These are phyloP conservation scores for Phytopythium vexans DNA, from an alignment of 352 stramenopile genomes.

Conservation along the genomic window DNA sequence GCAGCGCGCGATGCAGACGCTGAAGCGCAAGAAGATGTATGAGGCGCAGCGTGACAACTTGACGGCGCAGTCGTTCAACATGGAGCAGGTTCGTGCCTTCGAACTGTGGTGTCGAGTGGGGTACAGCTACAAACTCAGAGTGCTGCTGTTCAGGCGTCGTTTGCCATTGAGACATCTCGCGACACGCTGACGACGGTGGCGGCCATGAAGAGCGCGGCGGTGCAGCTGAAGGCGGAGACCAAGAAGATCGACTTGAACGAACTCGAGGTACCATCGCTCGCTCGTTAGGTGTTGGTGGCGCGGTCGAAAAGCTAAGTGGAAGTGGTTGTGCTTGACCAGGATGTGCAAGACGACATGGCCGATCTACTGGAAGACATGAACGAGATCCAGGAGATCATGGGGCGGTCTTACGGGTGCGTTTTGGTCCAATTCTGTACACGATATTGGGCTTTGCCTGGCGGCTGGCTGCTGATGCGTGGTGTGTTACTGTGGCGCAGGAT, in stretches of 20 bases:
- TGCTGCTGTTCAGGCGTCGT: conserved; percentile 42
- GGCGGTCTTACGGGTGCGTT: conserved; percentile 90
- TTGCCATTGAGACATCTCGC: conserved; percentile 92
- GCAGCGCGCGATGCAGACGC: conserved; percentile 80
- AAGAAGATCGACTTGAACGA: conserved; percentile 96
- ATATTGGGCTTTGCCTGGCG: not conserved
- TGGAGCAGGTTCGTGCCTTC: conserved; percentile 61
- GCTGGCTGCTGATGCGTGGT: not conserved
- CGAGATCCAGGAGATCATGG: conserved; percentile 97
- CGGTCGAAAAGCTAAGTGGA: not conserved
- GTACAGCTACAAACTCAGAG: not conserved
- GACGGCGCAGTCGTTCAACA: conserved; percentile 81
- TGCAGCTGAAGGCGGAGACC: conserved; percentile 92
- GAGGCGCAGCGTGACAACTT: conserved; percentile 80
- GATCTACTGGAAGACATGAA: conserved; percentile 98
- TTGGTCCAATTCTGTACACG: not conserved
- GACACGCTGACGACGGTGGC: conserved; percentile 91
- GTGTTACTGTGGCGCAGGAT: conserved; percentile 45
- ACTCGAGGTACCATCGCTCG: conserved; percentile 74
- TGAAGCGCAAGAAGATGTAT: conserved; percentile 90
- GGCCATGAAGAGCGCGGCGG: conserved; percentile 93
- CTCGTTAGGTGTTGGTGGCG: not conserved
- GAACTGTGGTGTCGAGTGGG: not conserved
- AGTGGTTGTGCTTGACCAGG: conserved; percentile 27
- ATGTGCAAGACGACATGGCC: conserved; percentile 96